A percentile compares a stretch with the other conserved stretches of the same genome.
Evolutionary conservation across 257 asterid species (phyloP).

Genomic region (Solanum stenotomum): DNA sequence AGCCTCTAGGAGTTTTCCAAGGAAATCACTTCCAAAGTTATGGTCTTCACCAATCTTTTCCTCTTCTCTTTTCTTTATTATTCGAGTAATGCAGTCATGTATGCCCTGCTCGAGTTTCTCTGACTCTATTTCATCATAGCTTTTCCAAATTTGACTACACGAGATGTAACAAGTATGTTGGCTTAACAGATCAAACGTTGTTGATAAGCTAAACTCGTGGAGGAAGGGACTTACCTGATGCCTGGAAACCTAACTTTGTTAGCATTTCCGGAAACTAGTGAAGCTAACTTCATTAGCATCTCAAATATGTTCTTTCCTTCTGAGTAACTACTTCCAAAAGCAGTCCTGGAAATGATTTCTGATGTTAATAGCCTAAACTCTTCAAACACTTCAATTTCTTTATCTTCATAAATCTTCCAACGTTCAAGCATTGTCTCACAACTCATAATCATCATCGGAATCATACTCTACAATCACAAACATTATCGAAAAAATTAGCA

Average conservation of each 20-base stretch:
- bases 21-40: constrained; percentile 20
- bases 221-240: constrained; percentile 21
- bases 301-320: constrained; percentile 63
- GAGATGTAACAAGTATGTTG: not conserved
- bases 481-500: not conserved
- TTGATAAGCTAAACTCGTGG: not conserved
- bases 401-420: constrained; percentile 33
- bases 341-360: constrained; percentile 56
- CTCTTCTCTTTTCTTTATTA: constrained; percentile 29
- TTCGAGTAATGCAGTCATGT: constrained; percentile 22
- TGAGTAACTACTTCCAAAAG: constrained; percentile 57
- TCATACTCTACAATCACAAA: constrained; percentile 28
- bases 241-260: constrained; percentile 32
- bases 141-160: constrained; percentile 30
- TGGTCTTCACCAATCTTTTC: not conserved
- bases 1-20: constrained; percentile 42
- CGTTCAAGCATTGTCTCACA: constrained; percentile 40
- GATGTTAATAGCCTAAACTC: constrained; percentile 50
- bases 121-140: constrained; percentile 40
- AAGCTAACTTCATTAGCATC: constrained; percentile 37
- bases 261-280: constrained; percentile 29
- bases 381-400: constrained; percentile 49
- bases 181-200: not conserved
- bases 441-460: constrained; percentile 43
- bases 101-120: constrained; percentile 52